Percentiles rank a stretch among this genome's conserved stretches.
These are phyloP conservation scores for Linnemannia hyalina DNA, from an alignment of 192 early-diverging fungal genomes.

Conservation along the genomic window DNA sequence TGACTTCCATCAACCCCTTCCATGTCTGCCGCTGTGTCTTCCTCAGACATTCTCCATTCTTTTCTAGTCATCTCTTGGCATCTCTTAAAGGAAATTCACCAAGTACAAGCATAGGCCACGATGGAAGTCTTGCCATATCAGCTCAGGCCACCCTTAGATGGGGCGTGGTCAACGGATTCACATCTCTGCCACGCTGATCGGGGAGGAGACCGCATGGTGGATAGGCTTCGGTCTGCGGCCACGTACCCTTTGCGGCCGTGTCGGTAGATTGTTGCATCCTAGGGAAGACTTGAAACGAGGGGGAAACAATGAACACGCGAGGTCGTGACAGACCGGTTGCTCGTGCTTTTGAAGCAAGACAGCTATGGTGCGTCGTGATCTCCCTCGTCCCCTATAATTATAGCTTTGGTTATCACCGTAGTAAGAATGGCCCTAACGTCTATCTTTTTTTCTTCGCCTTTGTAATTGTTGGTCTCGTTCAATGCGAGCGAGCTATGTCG, in stretches of 20 bases:
- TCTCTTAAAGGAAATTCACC: background rate
- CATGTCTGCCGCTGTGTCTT: background rate
- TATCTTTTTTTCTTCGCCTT: too few species aligned
- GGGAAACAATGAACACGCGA: too few species aligned
- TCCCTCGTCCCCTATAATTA: too few species aligned
- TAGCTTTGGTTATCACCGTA: too few species aligned
- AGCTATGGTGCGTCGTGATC: too few species aligned
- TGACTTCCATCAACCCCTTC: background rate
- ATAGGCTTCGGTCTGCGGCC: conserved; percentile 23
- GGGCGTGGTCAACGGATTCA: conserved; percentile 24
- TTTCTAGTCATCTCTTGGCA: background rate
- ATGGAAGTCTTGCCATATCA: conserved; percentile 25
- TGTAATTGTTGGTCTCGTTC: background rate
- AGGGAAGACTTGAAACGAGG: too few species aligned
- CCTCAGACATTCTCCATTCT: background rate
- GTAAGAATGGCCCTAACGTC: too few species aligned
- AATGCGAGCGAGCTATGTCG: background rate
- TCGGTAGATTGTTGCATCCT: background rate
- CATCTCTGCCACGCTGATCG: conserved; percentile 26
- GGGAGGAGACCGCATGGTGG: conserved; percentile 21
- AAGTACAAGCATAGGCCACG: conserved; percentile 3
- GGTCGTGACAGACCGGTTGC: too few species aligned
- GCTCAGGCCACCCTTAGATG: conserved; percentile 21
- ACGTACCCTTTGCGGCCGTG: conserved; percentile 20
- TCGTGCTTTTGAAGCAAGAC: too few species aligned